Percentiles rank a stretch among this genome's conserved stretches.
These are phyloP conservation scores for Ogataea trehaloabstinens DNA, from an alignment of 805 yeast species.

Conservation along the genomic window DNA sequence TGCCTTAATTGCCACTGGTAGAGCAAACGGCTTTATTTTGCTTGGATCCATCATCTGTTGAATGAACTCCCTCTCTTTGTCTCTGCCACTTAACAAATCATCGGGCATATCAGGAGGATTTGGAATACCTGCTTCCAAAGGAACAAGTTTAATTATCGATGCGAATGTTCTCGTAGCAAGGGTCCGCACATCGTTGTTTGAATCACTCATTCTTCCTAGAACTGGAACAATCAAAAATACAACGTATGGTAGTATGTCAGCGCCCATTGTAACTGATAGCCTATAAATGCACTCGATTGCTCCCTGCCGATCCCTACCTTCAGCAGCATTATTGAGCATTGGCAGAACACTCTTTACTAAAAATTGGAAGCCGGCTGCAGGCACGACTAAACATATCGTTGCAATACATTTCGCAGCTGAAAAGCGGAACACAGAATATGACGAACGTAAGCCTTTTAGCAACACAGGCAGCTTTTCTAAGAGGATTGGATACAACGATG, in stretches of 20 bases:
- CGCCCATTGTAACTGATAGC: constrained; percentile 79
- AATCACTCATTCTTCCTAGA: constrained; percentile 96
- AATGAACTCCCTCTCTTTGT: constrained; percentile 88
- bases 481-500: constrained; percentile 47
- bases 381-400: constrained; percentile 65
- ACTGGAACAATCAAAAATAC: constrained; percentile 95
- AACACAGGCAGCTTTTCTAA: constrained; percentile 52
- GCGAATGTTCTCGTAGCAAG: constrained; percentile 97
- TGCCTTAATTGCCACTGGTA: constrained; percentile 92
- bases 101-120: constrained; percentile 91
- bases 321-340: constrained; percentile 72
- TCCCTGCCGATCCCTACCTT: constrained; percentile 78
- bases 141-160: constrained; percentile 89
- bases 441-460: constrained; percentile 55
- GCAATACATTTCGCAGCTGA: constrained; percentile 90
- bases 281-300: constrained; percentile 90
- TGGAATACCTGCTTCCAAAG: constrained; percentile 94
- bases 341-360: constrained; percentile 80
- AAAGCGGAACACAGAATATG: constrained; percentile 81
- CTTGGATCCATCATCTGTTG: constrained; percentile 98
- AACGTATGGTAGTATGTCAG: constrained; percentile 87
- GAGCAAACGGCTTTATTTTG: constrained; percentile 78
- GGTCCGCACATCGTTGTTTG: constrained; percentile 82
- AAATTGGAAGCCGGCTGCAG: constrained; percentile 70
- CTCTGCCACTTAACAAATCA: constrained; percentile 82